A percentile compares a stretch with the other conserved stretches of the same genome.
phyloP scores from a whole-genome alignment of 495 filamentous ascomycete genomes.

The Parmelia sp. region DNA sequence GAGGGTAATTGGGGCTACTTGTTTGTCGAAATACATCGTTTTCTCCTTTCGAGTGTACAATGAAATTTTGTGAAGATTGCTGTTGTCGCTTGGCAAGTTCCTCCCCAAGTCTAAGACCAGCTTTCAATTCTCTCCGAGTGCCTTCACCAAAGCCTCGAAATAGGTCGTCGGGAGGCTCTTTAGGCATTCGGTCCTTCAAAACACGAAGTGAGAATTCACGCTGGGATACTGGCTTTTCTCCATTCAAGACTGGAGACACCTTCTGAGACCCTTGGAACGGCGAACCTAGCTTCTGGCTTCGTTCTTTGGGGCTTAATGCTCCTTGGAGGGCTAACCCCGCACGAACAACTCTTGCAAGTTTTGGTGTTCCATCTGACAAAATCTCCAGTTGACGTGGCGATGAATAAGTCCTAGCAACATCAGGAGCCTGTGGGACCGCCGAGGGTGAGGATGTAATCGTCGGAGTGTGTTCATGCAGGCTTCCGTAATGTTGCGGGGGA shows the following conservation, averaged over 20 bases:
- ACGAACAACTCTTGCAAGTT: conserved; percentile 39
- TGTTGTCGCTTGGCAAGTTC: conserved; percentile 38
- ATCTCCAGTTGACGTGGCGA: conserved; percentile 14
- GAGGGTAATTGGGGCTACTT: neutral
- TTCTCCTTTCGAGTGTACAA: neutral
- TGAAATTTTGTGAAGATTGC: neutral
- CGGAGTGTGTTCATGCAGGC: conserved; percentile 10
- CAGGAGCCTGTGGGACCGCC: neutral
- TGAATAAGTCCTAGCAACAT: conserved; percentile 2
- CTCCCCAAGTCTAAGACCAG: conserved; percentile 45
- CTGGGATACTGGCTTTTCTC: conserved; percentile 2
- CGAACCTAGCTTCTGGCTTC: conserved; percentile 13
- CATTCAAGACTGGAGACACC: neutral
- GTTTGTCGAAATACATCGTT: conserved; percentile 8
- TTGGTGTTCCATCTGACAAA: conserved; percentile 30
- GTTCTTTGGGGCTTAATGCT: conserved; percentile 32
- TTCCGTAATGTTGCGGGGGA: neutral
- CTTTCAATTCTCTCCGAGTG: conserved; percentile 40
- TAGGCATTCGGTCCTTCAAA: conserved; percentile 20
- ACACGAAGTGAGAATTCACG: neutral
- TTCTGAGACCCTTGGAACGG: conserved; percentile 12
- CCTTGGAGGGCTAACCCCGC: conserved; percentile 45
- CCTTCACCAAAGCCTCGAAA: conserved; percentile 43
- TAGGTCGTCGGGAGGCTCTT: conserved; percentile 36
- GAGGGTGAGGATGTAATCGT: conserved; percentile 2